Evolutionary conservation across 805 yeast genomes (phyloP), one percentile per base, ranked within the genome.

Genomic region (Wickerhamiella vanderwaltii): DNA sequence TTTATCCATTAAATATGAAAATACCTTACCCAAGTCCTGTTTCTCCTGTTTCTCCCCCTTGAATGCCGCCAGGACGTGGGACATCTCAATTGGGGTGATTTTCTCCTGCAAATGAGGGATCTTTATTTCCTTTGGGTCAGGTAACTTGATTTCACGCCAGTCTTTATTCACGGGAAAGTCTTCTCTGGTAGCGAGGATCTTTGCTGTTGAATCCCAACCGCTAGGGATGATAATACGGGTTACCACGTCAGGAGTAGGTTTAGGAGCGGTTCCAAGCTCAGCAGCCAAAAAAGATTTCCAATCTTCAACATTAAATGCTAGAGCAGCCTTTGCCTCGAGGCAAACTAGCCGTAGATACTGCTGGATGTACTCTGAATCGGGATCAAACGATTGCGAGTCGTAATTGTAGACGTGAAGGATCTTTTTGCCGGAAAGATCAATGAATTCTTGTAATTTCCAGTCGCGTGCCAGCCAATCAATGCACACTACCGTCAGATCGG

Each of bases 121-220:
- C 26, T 32, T 35, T 20, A 26, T 6, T 18, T 23, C 35, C 5
- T 38, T 22, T 9, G 24, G 17, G 16, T 23, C 20, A 12, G 46
- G 41, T 7, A 48, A 29, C 6, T 9, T 5, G 11, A 40, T 16
- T 4, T 22, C 9, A 17, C 34, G 35, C 18, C 26, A 24, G 11
- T 45, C 47, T 6, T 25, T 38, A 9, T 38, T 45, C n/a, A 35
- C 32, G 24, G 44, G 45, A 35, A 51, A 51, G 12, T 36, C 28
- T n/a, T 45, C 48, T 28, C 46, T 32, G n/a, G 46, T 9, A 4
- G 50, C 51, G n/a, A 46, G 30, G 19, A 51, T 48, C 29, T 47
- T 41, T 9, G 43, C 45, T 9, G 20, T n/a, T 5, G 47, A 33
- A 35, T 51, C 54, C 45, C 45, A 43, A 20, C 39, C 45, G 7